These are phyloP conservation scores for Euphorbia corollata DNA, from an alignment of 441 rosid genomes.

Conservation along the genomic window DNA sequence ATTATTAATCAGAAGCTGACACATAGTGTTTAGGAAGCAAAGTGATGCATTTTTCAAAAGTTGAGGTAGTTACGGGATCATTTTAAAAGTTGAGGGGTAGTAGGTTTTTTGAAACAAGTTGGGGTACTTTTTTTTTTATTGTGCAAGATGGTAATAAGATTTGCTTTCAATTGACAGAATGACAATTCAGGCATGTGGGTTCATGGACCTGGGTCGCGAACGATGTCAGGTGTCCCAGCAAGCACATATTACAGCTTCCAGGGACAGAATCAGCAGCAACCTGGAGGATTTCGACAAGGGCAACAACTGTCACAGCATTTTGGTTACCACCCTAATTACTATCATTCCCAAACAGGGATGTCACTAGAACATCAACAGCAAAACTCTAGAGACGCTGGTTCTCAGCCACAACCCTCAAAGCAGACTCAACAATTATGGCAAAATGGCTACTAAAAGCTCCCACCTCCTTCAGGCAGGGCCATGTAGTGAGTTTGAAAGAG, in stretches of 20 bases:
- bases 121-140: background rate
- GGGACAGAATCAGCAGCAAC: slow-evolving; percentile 75
- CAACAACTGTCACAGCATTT: slow-evolving; percentile 79
- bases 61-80: too few relatives aligned
- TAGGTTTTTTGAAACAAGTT: too few relatives aligned
- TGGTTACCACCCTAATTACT: slow-evolving; percentile 86
- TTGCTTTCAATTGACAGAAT: slow-evolving; percentile 38
- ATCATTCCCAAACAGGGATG: slow-evolving; percentile 67
- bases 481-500: slow-evolving; percentile 34
- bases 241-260: slow-evolving; percentile 82
- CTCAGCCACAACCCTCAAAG: slow-evolving; percentile 79
- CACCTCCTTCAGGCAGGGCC: slow-evolving; percentile 48
- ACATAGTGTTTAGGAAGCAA: too few relatives aligned
- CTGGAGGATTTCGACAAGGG: slow-evolving; percentile 69
- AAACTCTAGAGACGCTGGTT: slow-evolving; percentile 61
- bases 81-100: too few relatives aligned
- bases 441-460: slow-evolving; percentile 59
- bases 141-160: background rate
- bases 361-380: slow-evolving; percentile 86
- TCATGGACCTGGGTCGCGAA: slow-evolving; percentile 71
- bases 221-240: slow-evolving; percentile 68
- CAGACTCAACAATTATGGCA: slow-evolving; percentile 92
- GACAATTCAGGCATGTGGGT: slow-evolving; percentile 89
- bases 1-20: too few relatives aligned
- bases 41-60: too few relatives aligned